A percentile compares a stretch with the other conserved stretches of the same genome.
These are phyloP conservation scores for Pleoardoris graminearum DNA, from an alignment of 2,329 filamentous ascomycete genomes.

Conservation along the genomic window DNA sequence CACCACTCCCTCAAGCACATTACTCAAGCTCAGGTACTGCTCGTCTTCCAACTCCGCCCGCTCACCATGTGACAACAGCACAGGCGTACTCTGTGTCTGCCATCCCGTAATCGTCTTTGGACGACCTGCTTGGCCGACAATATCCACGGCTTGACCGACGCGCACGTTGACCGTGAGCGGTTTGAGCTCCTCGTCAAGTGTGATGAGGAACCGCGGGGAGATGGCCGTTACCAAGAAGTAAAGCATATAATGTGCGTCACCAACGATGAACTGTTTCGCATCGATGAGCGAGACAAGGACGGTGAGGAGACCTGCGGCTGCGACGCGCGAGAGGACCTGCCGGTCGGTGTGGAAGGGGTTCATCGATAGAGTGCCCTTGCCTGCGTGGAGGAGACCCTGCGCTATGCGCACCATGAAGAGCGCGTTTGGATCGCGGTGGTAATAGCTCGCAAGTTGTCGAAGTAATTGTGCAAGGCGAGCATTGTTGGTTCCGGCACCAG, in stretches of 20 bases:
- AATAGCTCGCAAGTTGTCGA: conserved; percentile 94
- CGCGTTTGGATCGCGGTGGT: conserved; percentile 93
- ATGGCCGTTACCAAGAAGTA: conserved; percentile 98
- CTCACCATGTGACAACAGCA: conserved; percentile 91
- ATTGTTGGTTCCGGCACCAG: conserved; percentile 97
- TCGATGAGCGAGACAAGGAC: conserved; percentile 94
- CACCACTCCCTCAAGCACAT: conserved; percentile 89
- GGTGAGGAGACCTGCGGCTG: conserved; percentile 84
- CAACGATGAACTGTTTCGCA: conserved; percentile 79
- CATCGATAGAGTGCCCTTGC: conserved; percentile 93
- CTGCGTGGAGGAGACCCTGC: conserved; percentile 97
- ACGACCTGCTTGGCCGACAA: conserved; percentile 93
- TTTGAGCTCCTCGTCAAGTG: conserved; percentile 90
- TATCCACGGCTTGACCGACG: conserved; percentile 96
- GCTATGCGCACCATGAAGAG: conserved; percentile 99
- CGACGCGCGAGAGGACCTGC: conserved; percentile 89
- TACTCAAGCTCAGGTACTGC: conserved; percentile 90
- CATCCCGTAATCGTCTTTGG: conserved; percentile 99
- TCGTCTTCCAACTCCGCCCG: conserved; percentile 96
- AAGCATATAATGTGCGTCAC: conserved; percentile 83
- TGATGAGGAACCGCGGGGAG: conserved; percentile 95
- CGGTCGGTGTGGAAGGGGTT: conserved; percentile 99
- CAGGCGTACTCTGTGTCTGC: conserved; percentile 99
- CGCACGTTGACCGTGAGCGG: conserved; percentile 94
- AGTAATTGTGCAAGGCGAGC: conserved; percentile 92